Conservation (phyloP, 768 basidiomycete species). For the Xanthoconium stramineum region DNA sequence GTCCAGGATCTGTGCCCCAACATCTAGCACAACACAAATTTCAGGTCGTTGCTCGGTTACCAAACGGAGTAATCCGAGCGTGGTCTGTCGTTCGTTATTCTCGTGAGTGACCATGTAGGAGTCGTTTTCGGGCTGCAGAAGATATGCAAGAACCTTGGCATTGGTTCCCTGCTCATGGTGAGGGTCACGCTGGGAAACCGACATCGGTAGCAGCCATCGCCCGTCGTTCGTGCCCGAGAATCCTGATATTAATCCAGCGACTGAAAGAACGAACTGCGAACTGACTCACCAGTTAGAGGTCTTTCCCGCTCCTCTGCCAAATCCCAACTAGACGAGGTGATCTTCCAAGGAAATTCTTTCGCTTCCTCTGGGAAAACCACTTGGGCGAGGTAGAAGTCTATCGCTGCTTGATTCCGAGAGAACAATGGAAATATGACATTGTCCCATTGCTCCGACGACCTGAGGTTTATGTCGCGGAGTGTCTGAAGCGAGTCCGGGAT, state of each 20-base stretch:
- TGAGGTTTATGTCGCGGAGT: neutral
- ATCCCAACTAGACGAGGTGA: constrained; percentile 27
- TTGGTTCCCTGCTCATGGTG: no score
- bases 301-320: neutral
- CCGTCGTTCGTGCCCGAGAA: constrained; percentile 40
- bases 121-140: no score
- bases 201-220: neutral
- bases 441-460: neutral
- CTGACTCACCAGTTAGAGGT: constrained; percentile 5
- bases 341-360: constrained; percentile 27
- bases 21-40: constrained; percentile 47
- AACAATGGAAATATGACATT: no score
- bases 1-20: constrained; percentile 55
- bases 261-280: neutral
- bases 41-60: constrained; percentile 32
- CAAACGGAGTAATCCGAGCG: constrained; percentile 16
- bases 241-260: constrained; percentile 9
- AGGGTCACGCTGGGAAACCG: no score
- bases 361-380: constrained; percentile 25
- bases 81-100: no score
- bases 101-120: no score
- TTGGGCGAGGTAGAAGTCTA: constrained; percentile 21
- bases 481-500: neutral
- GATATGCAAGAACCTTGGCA: no score
- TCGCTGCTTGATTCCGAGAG: neutral